Evolutionary conservation across 768 basidiomycete genomes (phyloP), one percentile per base, ranked within the genome.

Genomic region (Mycena haematopus): DNA sequence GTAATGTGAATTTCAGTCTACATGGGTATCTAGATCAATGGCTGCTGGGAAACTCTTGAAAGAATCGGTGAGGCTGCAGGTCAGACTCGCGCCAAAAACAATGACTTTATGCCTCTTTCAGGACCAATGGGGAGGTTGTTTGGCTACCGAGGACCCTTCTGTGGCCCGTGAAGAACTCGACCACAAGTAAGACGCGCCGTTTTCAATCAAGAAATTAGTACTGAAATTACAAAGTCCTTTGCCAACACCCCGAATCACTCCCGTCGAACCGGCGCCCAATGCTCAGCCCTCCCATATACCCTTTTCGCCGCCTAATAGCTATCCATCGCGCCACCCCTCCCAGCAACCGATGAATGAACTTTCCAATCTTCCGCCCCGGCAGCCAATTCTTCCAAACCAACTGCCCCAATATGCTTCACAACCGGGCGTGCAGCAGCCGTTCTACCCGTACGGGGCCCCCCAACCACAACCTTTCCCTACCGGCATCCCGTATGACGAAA

Each of bases 171-270:
- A 57, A 46, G 60, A 66, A 19, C 52, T 24, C 29, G 65, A 66
- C 2, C 69, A 73, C 58, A 82, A 84, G 83, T 86, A 77, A 77
- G 84, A 76, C 84, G 79, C 51, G 49, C 52, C 35, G 38, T 47
- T 17, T 44, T 49, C 33, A 63, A 27, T 60, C 46, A 56, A 52
- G 14, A 27, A 10, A 46, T 19, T 36, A 58, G 56, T 55, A 71
- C 64, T 74, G 67, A 15, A 44, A 24, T 54, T 66, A 51, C 69
- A 72, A 82, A 86, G 83, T 84, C 85, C 84, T 56, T 71, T 89
- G 56, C 87, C 87, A 33, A 89, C 87, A 4, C 88, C 88, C 19
- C 79, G 87, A 27, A 77, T 79, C 17, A 87, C 86, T 15, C 86
- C 87, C 17, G 75, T 79, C 35, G 3, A 56, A 27, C 19, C 10